phyloP scores from a whole-genome alignment of 768 basidiomycete genomes.

The Suillus plorans region DNA sequence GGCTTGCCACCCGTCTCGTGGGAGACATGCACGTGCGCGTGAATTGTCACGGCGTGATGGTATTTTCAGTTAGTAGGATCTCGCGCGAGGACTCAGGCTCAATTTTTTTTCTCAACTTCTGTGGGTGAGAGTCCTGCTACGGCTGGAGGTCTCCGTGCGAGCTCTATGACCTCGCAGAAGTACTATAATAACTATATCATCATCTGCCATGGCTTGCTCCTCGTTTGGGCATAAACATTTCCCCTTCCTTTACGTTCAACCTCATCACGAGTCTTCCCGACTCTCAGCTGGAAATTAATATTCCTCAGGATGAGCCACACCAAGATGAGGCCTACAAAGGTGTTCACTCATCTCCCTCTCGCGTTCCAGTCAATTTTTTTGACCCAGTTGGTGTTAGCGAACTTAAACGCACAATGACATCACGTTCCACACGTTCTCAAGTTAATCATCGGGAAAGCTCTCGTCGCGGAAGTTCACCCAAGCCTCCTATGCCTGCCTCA shows the following conservation, averaged over 20 bases:
- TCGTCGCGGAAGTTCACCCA: background rate
- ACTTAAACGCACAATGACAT: constrained; percentile 33
- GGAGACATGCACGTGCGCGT: no score
- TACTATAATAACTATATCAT: no score
- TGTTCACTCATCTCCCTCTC: constrained; percentile 3
- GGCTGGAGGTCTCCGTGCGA: no score
- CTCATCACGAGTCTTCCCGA: background rate
- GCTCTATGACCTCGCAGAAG: no score
- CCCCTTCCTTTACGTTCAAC: background rate
- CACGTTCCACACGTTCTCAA: constrained; percentile 2
- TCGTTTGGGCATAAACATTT: no score
- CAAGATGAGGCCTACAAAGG: background rate
- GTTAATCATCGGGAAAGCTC: background rate
- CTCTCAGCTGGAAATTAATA: background rate
- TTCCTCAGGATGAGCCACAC: background rate
- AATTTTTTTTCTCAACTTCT: no score
- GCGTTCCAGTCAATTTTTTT: constrained; percentile 45
- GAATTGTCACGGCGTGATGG: no score
- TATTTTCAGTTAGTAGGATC: no score
- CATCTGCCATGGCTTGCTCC: no score
- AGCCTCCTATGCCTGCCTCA: background rate
- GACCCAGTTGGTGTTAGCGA: constrained; percentile 46
- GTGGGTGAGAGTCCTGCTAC: no score
- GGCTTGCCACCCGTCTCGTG: no score
- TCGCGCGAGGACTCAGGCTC: no score